Conservation (phyloP, 345 rosid genomes). For the Ceriops tagal region DNA sequence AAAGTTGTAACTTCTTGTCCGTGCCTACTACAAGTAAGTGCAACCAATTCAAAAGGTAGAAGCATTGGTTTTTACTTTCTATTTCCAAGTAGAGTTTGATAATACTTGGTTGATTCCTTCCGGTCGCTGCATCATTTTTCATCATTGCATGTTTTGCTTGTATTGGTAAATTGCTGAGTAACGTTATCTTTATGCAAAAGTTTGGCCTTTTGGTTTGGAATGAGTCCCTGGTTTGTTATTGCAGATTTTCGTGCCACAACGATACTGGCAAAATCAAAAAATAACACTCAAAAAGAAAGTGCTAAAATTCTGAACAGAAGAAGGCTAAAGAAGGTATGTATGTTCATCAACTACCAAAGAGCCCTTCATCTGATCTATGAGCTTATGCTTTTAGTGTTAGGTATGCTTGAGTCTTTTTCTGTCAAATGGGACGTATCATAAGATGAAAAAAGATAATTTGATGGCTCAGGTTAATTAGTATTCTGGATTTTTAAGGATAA, state of each 20-base stretch:
- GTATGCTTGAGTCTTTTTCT: too few species aligned
- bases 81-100: neutral
- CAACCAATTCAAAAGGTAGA: neutral
- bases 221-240: neutral
- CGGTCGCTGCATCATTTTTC: too few species aligned
- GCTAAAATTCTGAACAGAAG: conserved; percentile 66
- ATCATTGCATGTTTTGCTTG: neutral
- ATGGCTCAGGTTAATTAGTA: too few species aligned
- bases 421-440: too few species aligned
- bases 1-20: conserved; percentile 18
- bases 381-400: too few species aligned
- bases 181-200: neutral
- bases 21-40: conserved; percentile 27
- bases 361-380: neutral
- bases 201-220: neutral
- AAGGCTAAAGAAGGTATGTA: conserved; percentile 60
- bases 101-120: neutral
- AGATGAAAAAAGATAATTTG: too few species aligned
- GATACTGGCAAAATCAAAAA: conserved; percentile 48
- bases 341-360: neutral
- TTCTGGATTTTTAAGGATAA: too few species aligned
- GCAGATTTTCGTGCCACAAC: conserved; percentile 32
- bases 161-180: neutral
- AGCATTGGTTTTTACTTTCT: neutral
- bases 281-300: conserved; percentile 50